phyloP scores from a whole-genome alignment of 2,329 filamentous ascomycete genomes.

The Helicocarpus griseus region DNA sequence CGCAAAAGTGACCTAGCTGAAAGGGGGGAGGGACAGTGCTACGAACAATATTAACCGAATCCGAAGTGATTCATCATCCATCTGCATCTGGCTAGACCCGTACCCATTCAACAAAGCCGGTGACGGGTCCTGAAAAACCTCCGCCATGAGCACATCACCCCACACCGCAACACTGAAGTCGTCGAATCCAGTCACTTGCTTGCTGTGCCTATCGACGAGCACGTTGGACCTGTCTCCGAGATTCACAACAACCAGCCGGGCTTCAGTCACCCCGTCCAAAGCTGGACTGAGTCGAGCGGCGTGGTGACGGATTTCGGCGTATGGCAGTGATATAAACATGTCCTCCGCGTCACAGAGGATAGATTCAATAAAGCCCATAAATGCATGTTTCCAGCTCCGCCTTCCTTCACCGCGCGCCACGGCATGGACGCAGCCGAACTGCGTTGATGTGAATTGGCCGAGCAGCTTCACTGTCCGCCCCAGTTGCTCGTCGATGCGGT shows the following conservation, averaged over 20 bases:
- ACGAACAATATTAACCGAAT: slow-evolving; percentile 29
- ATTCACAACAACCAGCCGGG: slow-evolving; percentile 43
- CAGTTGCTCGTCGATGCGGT: slow-evolving; percentile 27
- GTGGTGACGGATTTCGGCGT: slow-evolving; percentile 44
- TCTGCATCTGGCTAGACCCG: slow-evolving; percentile 15
- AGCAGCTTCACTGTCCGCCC: slow-evolving; percentile 32
- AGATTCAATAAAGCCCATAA: slow-evolving; percentile 42
- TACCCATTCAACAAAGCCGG: slow-evolving; percentile 28
- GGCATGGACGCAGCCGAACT: slow-evolving; percentile 42
- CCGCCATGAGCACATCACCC: slow-evolving; percentile 48
- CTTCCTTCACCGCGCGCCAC: slow-evolving; percentile 38
- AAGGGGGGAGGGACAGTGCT: slow-evolving; percentile 23
- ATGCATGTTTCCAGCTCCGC: slow-evolving; percentile 45
- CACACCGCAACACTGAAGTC: slow-evolving; percentile 46
- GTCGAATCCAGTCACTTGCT: slow-evolving; percentile 40
- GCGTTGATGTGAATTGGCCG: slow-evolving; percentile 35
- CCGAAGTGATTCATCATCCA: slow-evolving; percentile 17
- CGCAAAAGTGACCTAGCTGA: neutral
- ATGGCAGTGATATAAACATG: slow-evolving; percentile 48
- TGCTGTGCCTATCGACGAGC: slow-evolving; percentile 40
- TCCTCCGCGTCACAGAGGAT: slow-evolving; percentile 50
- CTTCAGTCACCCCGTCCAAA: slow-evolving; percentile 42
- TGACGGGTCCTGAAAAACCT: slow-evolving; percentile 35
- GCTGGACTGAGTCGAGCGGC: slow-evolving; percentile 34
- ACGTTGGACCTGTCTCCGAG: slow-evolving; percentile 42